These are phyloP conservation scores for Trypanosoma brucei DNA, from an alignment of 208 protist genomes.

Conservation along the genomic window DNA sequence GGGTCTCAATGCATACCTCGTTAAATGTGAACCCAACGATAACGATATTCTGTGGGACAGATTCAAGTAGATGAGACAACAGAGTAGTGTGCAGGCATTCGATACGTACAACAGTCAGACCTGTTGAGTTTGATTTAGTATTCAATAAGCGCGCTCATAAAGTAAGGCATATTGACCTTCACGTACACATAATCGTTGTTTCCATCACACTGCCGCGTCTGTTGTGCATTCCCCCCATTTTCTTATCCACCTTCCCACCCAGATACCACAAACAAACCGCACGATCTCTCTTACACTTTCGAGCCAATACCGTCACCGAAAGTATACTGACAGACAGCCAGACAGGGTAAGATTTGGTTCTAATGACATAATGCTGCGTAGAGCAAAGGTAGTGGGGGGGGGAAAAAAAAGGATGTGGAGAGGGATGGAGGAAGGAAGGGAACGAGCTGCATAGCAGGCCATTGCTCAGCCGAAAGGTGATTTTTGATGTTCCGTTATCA, in stretches of 20 bases:
- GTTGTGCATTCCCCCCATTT: neutral
- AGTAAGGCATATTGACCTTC: neutral
- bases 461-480: conserved; percentile 7
- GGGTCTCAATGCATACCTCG: conserved; percentile 4
- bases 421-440: neutral
- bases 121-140: conserved; percentile 28
- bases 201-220: neutral
- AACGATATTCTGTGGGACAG: too few relatives aligned
- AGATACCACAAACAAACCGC: neutral
- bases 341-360: conserved; percentile 5
- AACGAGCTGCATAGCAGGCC: neutral
- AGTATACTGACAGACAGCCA: neutral
- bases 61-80: neutral
- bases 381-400: neutral
- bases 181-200: conserved; percentile 2
- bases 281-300: neutral
- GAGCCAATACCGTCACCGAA: neutral
- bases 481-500: conserved; percentile 6
- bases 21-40: neutral
- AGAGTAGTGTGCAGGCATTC: neutral
- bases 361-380: neutral
- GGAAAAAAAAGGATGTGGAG: neutral
- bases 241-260: too few relatives aligned
- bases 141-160: conserved; percentile 4
- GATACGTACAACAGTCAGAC: conserved; percentile 5